phyloP scores from a whole-genome alignment of 441 rosid species.

The Populus tomentosa region DNA sequence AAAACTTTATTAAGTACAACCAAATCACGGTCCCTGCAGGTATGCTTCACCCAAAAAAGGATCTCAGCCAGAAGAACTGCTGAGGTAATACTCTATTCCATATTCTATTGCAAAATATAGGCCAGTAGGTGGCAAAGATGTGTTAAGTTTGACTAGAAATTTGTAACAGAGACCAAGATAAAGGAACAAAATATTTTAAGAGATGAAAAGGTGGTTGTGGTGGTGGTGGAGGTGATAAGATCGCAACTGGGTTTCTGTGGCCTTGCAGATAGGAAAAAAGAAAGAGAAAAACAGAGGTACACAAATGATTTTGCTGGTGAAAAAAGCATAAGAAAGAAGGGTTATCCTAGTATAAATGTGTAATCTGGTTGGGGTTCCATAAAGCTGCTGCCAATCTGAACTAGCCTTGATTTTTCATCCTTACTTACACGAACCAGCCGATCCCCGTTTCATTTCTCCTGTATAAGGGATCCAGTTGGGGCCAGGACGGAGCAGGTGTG shows the following conservation, averaged over 20 bases:
- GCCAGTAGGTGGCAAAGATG: background rate
- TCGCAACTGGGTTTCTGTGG: background rate
- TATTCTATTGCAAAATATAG: background rate
- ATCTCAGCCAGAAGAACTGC: conserved; percentile 51
- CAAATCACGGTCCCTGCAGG: conserved; percentile 33
- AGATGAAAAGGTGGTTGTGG: background rate
- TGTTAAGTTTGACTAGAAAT: background rate
- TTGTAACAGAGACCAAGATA: background rate
- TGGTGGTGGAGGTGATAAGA: background rate
- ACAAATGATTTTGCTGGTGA: background rate
- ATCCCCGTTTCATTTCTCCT: background rate
- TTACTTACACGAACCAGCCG: background rate
- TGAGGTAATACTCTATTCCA: conserved; percentile 46
- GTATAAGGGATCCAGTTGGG: background rate
- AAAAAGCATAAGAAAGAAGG: background rate
- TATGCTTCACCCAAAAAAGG: conserved; percentile 28
- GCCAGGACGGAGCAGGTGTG: background rate
- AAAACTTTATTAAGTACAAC: background rate
- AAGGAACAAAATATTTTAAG: background rate
- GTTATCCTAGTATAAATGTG: background rate
- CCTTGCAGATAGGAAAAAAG: background rate
- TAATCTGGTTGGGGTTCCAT: background rate
- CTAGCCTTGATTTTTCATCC: background rate
- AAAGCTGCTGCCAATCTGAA: background rate
- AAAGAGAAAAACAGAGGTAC: background rate